Conservation (phyloP, 2,329 filamentous ascomycete species). For the Colletotrichum sp. region DNA sequence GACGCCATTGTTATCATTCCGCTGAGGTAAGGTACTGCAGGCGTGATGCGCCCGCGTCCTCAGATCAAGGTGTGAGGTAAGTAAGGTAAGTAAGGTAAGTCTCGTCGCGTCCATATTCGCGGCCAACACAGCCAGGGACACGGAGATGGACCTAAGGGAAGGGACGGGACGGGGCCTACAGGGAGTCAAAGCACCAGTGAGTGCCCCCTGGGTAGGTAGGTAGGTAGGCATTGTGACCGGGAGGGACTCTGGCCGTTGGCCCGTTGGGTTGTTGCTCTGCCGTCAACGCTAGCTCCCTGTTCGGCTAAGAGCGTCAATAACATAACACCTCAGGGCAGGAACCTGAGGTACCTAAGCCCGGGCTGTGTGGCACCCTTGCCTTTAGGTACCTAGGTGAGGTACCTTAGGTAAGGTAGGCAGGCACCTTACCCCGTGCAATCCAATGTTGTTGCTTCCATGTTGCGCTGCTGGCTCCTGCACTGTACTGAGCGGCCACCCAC, state of each 20-base stretch:
- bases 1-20: neutral
- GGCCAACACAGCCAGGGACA: neutral
- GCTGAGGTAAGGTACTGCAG: neutral
- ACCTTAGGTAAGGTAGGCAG: no score
- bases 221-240: neutral
- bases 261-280: constrained; percentile 12
- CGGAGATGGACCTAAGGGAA: neutral
- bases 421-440: no score
- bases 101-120: neutral
- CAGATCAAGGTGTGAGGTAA: neutral
- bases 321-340: neutral
- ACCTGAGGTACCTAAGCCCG: neutral
- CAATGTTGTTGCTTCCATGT: neutral
- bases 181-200: neutral
- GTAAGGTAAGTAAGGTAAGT: neutral
- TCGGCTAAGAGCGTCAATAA: neutral
- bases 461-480: neutral
- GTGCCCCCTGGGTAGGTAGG: no score
- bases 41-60: neutral
- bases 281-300: constrained; percentile 3
- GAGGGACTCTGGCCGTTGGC: neutral
- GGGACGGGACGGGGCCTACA: neutral
- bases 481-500: neutral
- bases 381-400: no score
- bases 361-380: no score